Base-by-base conservation (phyloP, 202 grass and related monocot genomes). In the Hordeum pubiflorum region DNA sequence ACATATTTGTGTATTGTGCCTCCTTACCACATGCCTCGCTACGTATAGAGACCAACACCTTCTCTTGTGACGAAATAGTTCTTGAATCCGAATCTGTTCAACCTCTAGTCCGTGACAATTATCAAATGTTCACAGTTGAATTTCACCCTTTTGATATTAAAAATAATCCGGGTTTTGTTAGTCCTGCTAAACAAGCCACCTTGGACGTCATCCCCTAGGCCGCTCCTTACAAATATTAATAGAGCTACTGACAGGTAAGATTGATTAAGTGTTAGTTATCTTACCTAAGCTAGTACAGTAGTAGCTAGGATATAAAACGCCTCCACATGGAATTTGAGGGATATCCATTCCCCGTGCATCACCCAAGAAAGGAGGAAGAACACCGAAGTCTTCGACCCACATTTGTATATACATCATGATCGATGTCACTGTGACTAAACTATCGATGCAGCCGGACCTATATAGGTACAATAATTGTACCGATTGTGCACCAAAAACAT, bases 131-230 rank as follows among this genome's bases (percentile, higher is more conserved):
- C 10, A 27, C 11, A 26, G 5, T 61, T 61, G 57, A 59, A 23
- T 12, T 18, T 12, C 22, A 26, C 5, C 11, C 23, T 29, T 13
- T 29, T 29, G 58, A 11, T 14, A 8, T n/a, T n/a, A n/a, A 18
- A 54, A 3, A 54, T 7, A 8, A 5, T 2, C 17, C 6, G 17
- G 7, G 50, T 54, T 54, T 27, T 17, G 40, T 12, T 27, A 46
- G 39, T 46, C 39, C 39, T 26, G 67, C 39, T 71, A 46, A 50
- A 50, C 43, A 72, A 72, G 69, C 69, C 4, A 72, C 24, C 69
- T n/a, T 52, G 69, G 69, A 72, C 69, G 69, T 72, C 69, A 72
- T 72, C 43, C 67, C 39, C 40, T 23, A 44, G 67, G 14, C 11
- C 3, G 7, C 61, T 34, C 61, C 29, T 34, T n/a, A 65, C 0